Evolutionary conservation across 331 rosid genomes (phyloP).

Genomic region (Stylosanthes scabra): DNA sequence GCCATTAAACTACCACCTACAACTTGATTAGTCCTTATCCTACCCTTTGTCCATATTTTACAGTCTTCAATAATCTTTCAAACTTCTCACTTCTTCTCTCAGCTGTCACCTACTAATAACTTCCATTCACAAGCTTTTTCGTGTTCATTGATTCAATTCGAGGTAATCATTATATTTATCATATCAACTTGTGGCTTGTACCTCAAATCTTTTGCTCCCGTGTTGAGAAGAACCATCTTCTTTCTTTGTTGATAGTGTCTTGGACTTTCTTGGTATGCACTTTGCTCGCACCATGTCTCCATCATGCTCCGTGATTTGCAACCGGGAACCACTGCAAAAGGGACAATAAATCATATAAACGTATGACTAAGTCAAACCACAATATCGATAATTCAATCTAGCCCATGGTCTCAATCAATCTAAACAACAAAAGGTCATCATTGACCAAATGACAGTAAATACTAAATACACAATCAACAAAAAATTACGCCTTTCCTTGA

Average conservation of each 20-base stretch:
- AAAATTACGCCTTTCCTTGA: conserved; percentile 11
- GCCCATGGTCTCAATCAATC: neutral
- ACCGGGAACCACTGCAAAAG: conserved; percentile 66
- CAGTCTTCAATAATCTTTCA: conserved; percentile 19
- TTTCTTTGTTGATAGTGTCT: conserved; percentile 55
- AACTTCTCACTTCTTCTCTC: conserved; percentile 23
- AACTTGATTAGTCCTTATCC: conserved; percentile 35
- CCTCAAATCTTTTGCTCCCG: conserved; percentile 59
- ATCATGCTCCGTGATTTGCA: conserved; percentile 66
- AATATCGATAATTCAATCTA: conserved; percentile 6
- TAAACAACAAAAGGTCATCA: neutral
- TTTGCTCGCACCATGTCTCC: conserved; percentile 70
- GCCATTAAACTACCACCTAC: conserved; percentile 5
- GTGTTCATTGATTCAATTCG: neutral
- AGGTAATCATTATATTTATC: no score
- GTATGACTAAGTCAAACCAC: conserved; percentile 18
- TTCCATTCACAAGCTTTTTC: conserved; percentile 8
- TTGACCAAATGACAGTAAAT: neutral
- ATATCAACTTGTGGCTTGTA: conserved; percentile 11
- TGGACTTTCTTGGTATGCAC: conserved; percentile 89
- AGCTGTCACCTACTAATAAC: conserved; percentile 28
- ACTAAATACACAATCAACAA: neutral
- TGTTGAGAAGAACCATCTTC: conserved; percentile 50
- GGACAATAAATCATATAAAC: neutral
- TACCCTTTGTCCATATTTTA: conserved; percentile 34